A percentile compares a stretch with the other conserved stretches of the same genome.
Evolutionary conservation across 2,329 filamentous ascomycete genomes (phyloP).

Genomic region (Fusarium lyarnte): DNA sequence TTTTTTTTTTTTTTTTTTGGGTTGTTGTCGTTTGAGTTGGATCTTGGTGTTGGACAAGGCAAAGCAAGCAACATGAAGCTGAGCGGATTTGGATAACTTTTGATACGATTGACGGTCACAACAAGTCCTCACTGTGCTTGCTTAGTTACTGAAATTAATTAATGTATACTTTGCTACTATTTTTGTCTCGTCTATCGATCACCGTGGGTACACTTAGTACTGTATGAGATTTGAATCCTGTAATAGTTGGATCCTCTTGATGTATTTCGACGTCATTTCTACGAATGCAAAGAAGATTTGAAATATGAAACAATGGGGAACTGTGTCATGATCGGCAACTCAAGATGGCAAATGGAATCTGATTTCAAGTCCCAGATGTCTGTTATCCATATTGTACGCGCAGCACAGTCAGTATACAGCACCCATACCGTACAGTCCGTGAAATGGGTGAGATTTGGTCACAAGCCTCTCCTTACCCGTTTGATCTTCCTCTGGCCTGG

Average conservation of each 20-base stretch:
- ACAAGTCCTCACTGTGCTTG: not conserved
- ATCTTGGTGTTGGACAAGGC: conserved; percentile 12
- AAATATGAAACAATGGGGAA: conserved; percentile 26
- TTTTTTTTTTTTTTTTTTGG: not conserved
- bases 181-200: conserved; percentile 3
- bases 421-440: not conserved
- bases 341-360: not conserved
- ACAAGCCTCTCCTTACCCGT: not conserved
- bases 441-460: conserved; percentile 1
- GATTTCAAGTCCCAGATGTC: not conserved
- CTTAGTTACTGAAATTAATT: not conserved
- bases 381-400: not conserved
- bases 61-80: not conserved
- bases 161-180: conserved; percentile 12
- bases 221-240: not conserved
- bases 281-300: conserved; percentile 3
- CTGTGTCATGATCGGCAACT: conserved; percentile 28
- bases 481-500: conserved; percentile 6
- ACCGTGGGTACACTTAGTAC: not conserved
- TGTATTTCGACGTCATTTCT: conserved; percentile 25
- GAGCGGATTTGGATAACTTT: conserved; percentile 12
- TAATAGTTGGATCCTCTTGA: not conserved
- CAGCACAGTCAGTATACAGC: not conserved
- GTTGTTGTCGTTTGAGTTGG: not conserved
- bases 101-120: conserved; percentile 3